Evolutionary conservation across 441 rosid species (phyloP).

Genomic region (Gossypium armourianum): DNA sequence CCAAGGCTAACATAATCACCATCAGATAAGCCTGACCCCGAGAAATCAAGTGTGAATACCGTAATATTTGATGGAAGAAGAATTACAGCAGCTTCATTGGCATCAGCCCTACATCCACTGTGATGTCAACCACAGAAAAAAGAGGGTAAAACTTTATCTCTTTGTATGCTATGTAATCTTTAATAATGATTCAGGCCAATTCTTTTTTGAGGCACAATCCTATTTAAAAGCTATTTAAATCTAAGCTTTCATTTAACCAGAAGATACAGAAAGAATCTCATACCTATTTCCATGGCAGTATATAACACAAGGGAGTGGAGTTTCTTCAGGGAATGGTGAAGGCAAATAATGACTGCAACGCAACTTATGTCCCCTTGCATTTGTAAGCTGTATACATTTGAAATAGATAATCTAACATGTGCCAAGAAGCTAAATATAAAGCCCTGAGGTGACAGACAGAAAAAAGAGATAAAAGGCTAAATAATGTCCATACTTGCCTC

Average conservation of each 20-base stretch:
- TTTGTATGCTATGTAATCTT: neutral
- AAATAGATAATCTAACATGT: conserved; percentile 18
- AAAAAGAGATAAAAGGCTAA: conserved; percentile 11
- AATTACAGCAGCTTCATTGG: conserved; percentile 91
- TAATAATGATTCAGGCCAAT: neutral
- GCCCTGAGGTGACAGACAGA: neutral
- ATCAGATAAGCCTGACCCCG: conserved; percentile 91
- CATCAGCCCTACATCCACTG: conserved; percentile 90
- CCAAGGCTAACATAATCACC: conserved; percentile 97
- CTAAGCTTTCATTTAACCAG: neutral
- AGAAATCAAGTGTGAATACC: conserved; percentile 83
- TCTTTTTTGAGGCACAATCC: neutral
- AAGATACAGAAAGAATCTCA: neutral
- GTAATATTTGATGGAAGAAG: conserved; percentile 92
- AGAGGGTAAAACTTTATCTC: conserved; percentile 12
- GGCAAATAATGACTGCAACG: conserved; percentile 84
- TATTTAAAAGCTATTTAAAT: neutral
- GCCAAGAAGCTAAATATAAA: neutral
- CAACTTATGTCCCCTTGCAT: conserved; percentile 64
- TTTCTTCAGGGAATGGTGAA: conserved; percentile 47
- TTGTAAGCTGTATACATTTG: conserved; percentile 56
- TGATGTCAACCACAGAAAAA: neutral
- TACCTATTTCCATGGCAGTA: conserved; percentile 98
- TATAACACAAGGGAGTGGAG: conserved; percentile 86
- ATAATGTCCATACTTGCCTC: conserved; percentile 76